Conservation (phyloP, 1,284 basidiomycete species). For the Sanghuangporus baumii region DNA sequence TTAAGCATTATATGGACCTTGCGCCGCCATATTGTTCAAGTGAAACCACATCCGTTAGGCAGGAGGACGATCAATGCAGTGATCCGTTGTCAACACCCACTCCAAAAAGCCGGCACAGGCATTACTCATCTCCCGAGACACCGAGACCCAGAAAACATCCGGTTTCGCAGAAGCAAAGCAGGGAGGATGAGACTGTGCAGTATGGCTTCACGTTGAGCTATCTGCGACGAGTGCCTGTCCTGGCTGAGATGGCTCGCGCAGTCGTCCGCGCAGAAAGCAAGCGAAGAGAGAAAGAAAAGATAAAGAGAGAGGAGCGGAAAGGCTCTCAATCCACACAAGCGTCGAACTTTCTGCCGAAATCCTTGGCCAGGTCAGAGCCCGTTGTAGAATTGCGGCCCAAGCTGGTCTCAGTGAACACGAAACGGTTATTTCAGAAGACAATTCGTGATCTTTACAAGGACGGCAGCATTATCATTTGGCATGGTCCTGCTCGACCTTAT, state of each 20-base stretch:
- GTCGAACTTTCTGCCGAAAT: no score
- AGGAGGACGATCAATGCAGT: background rate
- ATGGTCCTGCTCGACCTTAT: slow-evolving; percentile 37
- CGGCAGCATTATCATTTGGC: slow-evolving; percentile 63
- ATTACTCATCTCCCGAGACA: background rate
- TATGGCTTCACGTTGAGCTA: slow-evolving; percentile 65
- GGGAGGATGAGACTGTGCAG: slow-evolving; percentile 14
- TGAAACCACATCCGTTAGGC: background rate
- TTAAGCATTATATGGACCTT: slow-evolving; percentile 73
- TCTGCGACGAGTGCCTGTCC: slow-evolving; percentile 66
- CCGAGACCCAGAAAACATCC: background rate
- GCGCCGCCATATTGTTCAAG: slow-evolving; percentile 22
- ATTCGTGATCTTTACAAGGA: slow-evolving; percentile 58
- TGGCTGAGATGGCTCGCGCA: slow-evolving; percentile 52
- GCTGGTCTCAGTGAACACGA: slow-evolving; percentile 37
- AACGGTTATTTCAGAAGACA: slow-evolving; percentile 57
- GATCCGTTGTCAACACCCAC: slow-evolving; percentile 3
- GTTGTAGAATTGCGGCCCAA: background rate
- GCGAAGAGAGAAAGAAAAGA: slow-evolving; percentile 41
- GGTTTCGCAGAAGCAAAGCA: slow-evolving; percentile 21
- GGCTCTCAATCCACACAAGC: slow-evolving; percentile 1
- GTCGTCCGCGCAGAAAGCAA: slow-evolving; percentile 55
- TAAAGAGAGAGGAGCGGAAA: slow-evolving; percentile 29
- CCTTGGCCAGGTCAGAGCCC: background rate
- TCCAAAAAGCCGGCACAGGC: background rate